phyloP scores from a whole-genome alignment of 257 asterid species.

The Salvia hispanica region DNA sequence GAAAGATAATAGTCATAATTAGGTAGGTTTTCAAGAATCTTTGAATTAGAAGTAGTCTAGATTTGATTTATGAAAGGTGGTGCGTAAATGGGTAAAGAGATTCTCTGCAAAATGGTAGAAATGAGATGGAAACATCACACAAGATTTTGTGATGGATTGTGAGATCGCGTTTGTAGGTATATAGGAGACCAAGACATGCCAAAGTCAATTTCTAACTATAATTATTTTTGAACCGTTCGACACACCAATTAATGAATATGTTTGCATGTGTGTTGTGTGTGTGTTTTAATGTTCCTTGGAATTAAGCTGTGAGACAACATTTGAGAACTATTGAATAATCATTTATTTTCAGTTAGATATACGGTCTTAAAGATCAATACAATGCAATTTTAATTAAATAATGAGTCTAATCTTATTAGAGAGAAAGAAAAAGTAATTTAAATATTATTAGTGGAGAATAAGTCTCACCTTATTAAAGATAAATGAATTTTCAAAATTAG shows the following conservation, averaged over 20 bases:
- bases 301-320: too few relatives aligned
- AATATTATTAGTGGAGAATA: too few relatives aligned
- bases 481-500: too few relatives aligned
- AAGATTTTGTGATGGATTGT: slow-evolving; percentile 37
- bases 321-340: too few relatives aligned
- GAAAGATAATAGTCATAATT: background rate
- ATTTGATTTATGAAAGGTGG: slow-evolving; percentile 9
- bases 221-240: background rate
- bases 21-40: slow-evolving; percentile 30
- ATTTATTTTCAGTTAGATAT: too few relatives aligned
- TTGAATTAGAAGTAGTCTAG: slow-evolving; percentile 14
- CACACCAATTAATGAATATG: background rate
- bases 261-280: too few relatives aligned
- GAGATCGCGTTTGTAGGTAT: slow-evolving; percentile 45
- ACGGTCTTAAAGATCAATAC: too few relatives aligned
- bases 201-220: slow-evolving; percentile 41
- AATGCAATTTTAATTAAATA: too few relatives aligned
- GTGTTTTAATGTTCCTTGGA: too few relatives aligned
- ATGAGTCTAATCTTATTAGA: too few relatives aligned
- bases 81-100: background rate
- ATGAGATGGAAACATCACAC: slow-evolving; percentile 39
- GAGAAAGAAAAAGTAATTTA: too few relatives aligned
- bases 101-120: slow-evolving; percentile 23
- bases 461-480: too few relatives aligned
- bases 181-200: slow-evolving; percentile 30